A percentile compares a stretch with the other conserved stretches of the same genome.
Evolutionary conservation across 2,329 filamentous ascomycete species (phyloP).

Genomic region (Huntiella bhutanensis): DNA sequence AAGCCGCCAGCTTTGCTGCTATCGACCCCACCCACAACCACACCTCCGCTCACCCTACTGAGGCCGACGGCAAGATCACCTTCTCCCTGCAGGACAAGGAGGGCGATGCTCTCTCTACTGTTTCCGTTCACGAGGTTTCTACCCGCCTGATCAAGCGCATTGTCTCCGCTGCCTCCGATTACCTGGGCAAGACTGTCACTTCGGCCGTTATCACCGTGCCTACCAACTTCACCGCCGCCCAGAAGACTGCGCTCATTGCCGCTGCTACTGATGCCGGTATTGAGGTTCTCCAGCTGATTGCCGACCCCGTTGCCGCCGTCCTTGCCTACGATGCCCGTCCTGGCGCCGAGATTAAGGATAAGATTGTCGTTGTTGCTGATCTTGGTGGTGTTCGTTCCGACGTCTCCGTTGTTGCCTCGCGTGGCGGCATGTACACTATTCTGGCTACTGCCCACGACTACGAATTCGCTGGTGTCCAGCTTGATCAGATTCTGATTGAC

Average conservation of each 20-base stretch:
- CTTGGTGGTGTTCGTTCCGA: slow-evolving; percentile 86
- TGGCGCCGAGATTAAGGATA: slow-evolving; percentile 58
- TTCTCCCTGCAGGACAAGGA: slow-evolving; percentile 67
- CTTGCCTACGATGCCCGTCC: slow-evolving; percentile 81
- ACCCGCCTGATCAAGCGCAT: slow-evolving; percentile 73
- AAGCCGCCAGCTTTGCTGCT: slow-evolving; percentile 48
- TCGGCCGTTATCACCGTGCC: slow-evolving; percentile 90
- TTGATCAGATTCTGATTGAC: slow-evolving; percentile 84
- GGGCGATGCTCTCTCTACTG: slow-evolving; percentile 32
- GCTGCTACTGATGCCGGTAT: slow-evolving; percentile 65
- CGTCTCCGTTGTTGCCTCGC: slow-evolving; percentile 72
- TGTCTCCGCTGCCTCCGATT: slow-evolving; percentile 69
- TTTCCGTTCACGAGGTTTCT: slow-evolving; percentile 64
- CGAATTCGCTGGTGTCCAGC: slow-evolving; percentile 66
- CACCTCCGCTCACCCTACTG: slow-evolving; percentile 74
- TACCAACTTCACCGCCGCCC: slow-evolving; percentile 77
- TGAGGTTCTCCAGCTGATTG: slow-evolving; percentile 81
- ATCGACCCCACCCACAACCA: slow-evolving; percentile 95
- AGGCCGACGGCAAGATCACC: slow-evolving; percentile 49
- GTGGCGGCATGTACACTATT: slow-evolving; percentile 91
- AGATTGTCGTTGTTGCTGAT: slow-evolving; percentile 79
- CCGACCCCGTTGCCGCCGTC: slow-evolving; percentile 73
- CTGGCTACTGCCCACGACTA: slow-evolving; percentile 90
- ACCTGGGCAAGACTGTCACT: slow-evolving; percentile 79
- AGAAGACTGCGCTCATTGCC: slow-evolving; percentile 61